phyloP scores from a whole-genome alignment of 2,329 filamentous ascomycete genomes.

The Hymenotorrendiella dingleyae region DNA sequence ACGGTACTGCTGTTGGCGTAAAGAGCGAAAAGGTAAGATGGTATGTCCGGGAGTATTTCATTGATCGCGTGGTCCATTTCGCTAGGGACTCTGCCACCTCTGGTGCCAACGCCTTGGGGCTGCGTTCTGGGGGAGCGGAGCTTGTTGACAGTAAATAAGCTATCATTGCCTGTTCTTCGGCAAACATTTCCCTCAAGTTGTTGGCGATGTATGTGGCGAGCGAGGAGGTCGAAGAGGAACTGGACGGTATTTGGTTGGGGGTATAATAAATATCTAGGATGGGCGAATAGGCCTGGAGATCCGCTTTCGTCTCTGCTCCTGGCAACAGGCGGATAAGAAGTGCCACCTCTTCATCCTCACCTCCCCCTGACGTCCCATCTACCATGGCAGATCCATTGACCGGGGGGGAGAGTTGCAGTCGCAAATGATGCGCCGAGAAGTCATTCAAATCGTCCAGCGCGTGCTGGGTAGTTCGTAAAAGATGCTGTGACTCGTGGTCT shows the following conservation, averaged over 20 bases:
- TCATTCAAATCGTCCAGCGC: slow-evolving; percentile 82
- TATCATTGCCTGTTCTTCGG: slow-evolving; percentile 83
- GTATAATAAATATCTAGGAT: slow-evolving; percentile 74
- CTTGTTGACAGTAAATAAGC: slow-evolving; percentile 63
- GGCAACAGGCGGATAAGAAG: slow-evolving; percentile 67
- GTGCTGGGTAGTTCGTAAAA: slow-evolving; percentile 77
- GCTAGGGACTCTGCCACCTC: slow-evolving; percentile 50
- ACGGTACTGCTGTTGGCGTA: slow-evolving; percentile 70
- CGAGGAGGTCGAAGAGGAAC: slow-evolving; percentile 64
- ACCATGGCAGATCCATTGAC: slow-evolving; percentile 16
- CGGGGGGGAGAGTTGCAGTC: slow-evolving; percentile 56
- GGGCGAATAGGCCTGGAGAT: slow-evolving; percentile 63
- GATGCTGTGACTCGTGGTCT: slow-evolving; percentile 61
- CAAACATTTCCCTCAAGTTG: slow-evolving; percentile 71
- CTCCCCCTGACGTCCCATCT: slow-evolving; percentile 28
- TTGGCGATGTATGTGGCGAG: slow-evolving; percentile 73
- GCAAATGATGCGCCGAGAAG: slow-evolving; percentile 77
- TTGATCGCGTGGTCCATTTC: slow-evolving; percentile 73
- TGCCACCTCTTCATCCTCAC: slow-evolving; percentile 47
- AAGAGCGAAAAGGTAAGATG: slow-evolving; percentile 96
- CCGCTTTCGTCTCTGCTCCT: slow-evolving; percentile 52
- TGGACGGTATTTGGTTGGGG: slow-evolving; percentile 59
- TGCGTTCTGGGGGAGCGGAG: slow-evolving; percentile 44
- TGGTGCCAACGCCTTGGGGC: slow-evolving; percentile 41
- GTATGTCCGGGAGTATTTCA: slow-evolving; percentile 90